Evolutionary conservation across 768 basidiomycete genomes (phyloP).

Genomic region (Suillus bovinus): DNA sequence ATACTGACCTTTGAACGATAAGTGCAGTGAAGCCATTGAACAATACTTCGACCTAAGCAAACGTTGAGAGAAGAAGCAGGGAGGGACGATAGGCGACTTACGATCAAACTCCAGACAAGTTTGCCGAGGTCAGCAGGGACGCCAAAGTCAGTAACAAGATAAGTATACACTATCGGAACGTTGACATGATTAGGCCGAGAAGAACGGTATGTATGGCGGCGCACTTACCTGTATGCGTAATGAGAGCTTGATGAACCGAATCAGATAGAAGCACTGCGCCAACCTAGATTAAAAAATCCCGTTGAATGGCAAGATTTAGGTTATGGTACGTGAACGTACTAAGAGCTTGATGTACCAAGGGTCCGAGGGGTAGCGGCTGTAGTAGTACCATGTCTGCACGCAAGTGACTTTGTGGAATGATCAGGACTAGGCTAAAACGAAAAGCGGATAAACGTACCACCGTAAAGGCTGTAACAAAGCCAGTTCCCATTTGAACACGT

Average conservation of each 20-base stretch:
- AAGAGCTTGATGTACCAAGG: conserved; percentile 47
- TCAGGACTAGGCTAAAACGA: neutral
- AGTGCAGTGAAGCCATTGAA: conserved; percentile 51
- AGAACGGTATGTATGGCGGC: too few species aligned
- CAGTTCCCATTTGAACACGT: neutral
- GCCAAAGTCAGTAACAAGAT: conserved; percentile 45
- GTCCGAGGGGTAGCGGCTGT: conserved; percentile 47
- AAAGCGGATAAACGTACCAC: conserved; percentile 38
- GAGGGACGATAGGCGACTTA: conserved; percentile 11
- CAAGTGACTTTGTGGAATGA: conserved; percentile 43
- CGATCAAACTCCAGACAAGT: conserved; percentile 40
- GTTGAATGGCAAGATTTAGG: conserved; percentile 4
- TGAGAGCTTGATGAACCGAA: conserved; percentile 52
- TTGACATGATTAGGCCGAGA: too few species aligned
- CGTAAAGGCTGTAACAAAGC: conserved; percentile 45
- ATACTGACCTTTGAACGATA: conserved; percentile 42
- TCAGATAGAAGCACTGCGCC: conserved; percentile 49
- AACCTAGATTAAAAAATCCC: conserved; percentile 38
- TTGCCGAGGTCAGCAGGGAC: conserved; percentile 26
- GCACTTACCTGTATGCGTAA: conserved; percentile 51
- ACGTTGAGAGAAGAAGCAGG: conserved; percentile 8
- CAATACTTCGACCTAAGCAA: conserved; percentile 44
- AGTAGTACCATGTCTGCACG: conserved; percentile 59
- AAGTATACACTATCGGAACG: conserved; percentile 45
- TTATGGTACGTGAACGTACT: conserved; percentile 31